Conservation (phyloP, 805 yeast genomes). For the Komagataella kurtzmanii region DNA sequence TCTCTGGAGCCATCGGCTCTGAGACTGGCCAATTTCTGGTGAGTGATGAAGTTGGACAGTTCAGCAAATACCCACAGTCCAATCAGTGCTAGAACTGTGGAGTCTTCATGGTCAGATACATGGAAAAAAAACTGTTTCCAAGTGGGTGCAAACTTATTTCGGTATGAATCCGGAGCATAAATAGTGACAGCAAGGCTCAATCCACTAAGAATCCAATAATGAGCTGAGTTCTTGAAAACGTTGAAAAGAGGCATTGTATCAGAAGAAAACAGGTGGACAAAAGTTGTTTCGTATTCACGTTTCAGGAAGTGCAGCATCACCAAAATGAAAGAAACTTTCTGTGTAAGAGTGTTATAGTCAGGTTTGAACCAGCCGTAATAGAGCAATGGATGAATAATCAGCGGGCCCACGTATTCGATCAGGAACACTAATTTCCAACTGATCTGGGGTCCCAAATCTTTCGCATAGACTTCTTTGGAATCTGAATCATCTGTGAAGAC, state of each 20-base stretch:
- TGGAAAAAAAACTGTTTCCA: constrained; percentile 23
- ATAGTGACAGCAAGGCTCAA: constrained; percentile 20
- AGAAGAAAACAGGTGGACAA: constrained; percentile 74
- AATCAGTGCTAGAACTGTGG: constrained; percentile 19
- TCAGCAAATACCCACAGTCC: constrained; percentile 48
- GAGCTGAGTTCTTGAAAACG: constrained; percentile 78
- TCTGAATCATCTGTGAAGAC: constrained; percentile 18
- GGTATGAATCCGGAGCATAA: constrained; percentile 13
- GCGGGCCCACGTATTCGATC: constrained; percentile 84
- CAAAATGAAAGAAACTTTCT: constrained; percentile 37
- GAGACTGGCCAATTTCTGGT: constrained; percentile 46
- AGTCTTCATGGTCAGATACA: constrained; percentile 25
- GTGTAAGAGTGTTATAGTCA: constrained; percentile 32
- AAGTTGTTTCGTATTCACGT: constrained; percentile 79
- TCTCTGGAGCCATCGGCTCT: constrained; percentile 43
- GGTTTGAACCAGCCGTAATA: constrained; percentile 31
- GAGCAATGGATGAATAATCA: constrained; percentile 62
- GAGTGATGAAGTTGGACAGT: constrained; percentile 59
- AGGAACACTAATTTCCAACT: constrained; percentile 86
- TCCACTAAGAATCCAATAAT: constrained; percentile 91
- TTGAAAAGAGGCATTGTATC: constrained; percentile 89
- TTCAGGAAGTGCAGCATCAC: constrained; percentile 69
- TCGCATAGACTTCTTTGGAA: constrained; percentile 40
- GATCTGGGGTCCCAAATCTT: constrained; percentile 89
- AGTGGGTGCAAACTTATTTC: constrained; percentile 6